Base-by-base conservation (phyloP, 75 land plant species). In the Selaginella moellendorffii region DNA sequence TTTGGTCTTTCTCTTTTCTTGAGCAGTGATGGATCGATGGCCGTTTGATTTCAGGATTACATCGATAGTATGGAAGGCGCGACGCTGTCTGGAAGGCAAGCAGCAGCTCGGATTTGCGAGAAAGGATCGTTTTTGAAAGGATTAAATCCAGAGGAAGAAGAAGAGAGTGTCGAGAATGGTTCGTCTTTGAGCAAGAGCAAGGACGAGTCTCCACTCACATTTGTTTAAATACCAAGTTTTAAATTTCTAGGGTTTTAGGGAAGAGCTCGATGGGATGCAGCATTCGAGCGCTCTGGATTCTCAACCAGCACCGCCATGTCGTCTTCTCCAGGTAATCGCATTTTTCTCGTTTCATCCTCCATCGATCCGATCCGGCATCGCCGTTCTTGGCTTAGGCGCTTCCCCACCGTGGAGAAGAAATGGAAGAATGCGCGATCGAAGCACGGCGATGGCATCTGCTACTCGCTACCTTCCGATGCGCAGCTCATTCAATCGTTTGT, bases 41-140 rank as follows among this genome's bases (percentile, higher is more conserved):
- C 62, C 46, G 2, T 42, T 24, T 22, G 24, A 63, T 25, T 65
- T 14, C 72, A 91, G 97, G 97, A 91, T 64, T 91, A 91, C 72
- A 91, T 91, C 26, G 97, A 91, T 72, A 91, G 97, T 52, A 91
- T 91, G 97, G 97, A 91, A 74, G 97, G 97, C 26, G 97, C 97
- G 58, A 91, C 97, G 8, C 71, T 91, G 30, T 91, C 97, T 18
- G 97, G 97, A 54, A 71, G 97, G 61, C 97, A 84, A 74, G 75
- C 88, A 8, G 82, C 97, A 27, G 88, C 97, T 27, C 91, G 79
- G 21, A 78, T 91, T 63, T 87, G 92, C 71, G 72, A 76, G 28
- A 75, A 83, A 1, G 97, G 97, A 5, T 69, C 73, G 9, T 76
- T 68, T 24, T 61, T 91, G 61, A 36, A 36, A 14, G 14, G 46